Evolutionary conservation across 164 flowering plant species (phyloP), one percentile per base, ranked within the genome.

Genomic region (Tinospora cordifolia): DNA sequence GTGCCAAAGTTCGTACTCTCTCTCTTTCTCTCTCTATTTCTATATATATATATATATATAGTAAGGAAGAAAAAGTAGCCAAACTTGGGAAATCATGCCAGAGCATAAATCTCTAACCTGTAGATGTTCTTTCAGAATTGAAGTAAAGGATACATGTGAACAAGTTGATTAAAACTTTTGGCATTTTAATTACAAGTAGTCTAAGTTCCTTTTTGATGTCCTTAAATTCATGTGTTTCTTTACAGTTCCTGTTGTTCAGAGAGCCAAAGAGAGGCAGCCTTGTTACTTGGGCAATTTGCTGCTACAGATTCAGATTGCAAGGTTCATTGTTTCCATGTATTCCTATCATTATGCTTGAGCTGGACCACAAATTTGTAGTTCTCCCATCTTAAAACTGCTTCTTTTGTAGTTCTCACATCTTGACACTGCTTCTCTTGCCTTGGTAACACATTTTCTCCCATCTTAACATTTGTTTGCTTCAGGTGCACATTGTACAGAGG

Each of bases 401-500:
- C n/a, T n/a, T n/a, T n/a, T n/a, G n/a, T n/a, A n/a, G n/a, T n/a
- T n/a, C n/a, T n/a, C n/a, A n/a, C n/a, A n/a, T n/a, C n/a, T n/a
- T n/a, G n/a, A n/a, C n/a, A n/a, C n/a, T n/a, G n/a, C 51, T 25
- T 25, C 15, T 24, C 21, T 62, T 47, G 12, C 46, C 14, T 9
- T 1, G 0, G 12, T 46, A 12, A 6, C 5, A 0, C 40, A 19
- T 40, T 25, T 58, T 58, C 25, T 24, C 40, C 14, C 34, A 46
- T 15, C 15, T 71, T 72, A 40, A 73, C n/a, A 14, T 74, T 63
- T 63, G 66, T 25, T 72, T 69, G 64, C 68, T 76, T 75, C 85
- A 92, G 99, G 94, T 95, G 26, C 97, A 95, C 76, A 95, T 95
- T 81, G 96, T 91, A 19, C 99, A 95, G 72, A 89, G 99, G 77